A percentile compares a stretch with the other conserved stretches of the same genome.
phyloP scores from a whole-genome alignment of 345 rosid species.

The Brassica napus region Da-Ae NC_063444.1:3544001-3544500 shows the following conservation, averaged over 20 bases:
- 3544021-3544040: conserved; percentile 52
- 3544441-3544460: conserved; percentile 59
- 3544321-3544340: conserved; percentile 68
- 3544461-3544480: conserved; percentile 51
- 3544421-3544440: conserved; percentile 45
- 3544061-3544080: conserved; percentile 55
- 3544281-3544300: conserved; percentile 50
- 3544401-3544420: conserved; percentile 53
- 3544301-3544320: conserved; percentile 52
- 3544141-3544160: conserved; percentile 57
- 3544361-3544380: conserved; percentile 35
- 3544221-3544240: conserved; percentile 64
- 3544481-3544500: conserved; percentile 57
- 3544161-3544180: conserved; percentile 34
- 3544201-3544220: conserved; percentile 75
- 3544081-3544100: conserved; percentile 45
- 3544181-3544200: conserved; percentile 67
- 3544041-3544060: conserved; percentile 51
- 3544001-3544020: conserved; percentile 48
- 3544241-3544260: conserved; percentile 76
- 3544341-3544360: conserved; percentile 59
- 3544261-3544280: conserved; percentile 69
- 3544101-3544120: conserved; percentile 27
- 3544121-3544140: conserved; percentile 48
- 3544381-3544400: conserved; percentile 41